Base-by-base conservation (phyloP, 805 yeast genomes). In the Candida berthetii region DNA sequence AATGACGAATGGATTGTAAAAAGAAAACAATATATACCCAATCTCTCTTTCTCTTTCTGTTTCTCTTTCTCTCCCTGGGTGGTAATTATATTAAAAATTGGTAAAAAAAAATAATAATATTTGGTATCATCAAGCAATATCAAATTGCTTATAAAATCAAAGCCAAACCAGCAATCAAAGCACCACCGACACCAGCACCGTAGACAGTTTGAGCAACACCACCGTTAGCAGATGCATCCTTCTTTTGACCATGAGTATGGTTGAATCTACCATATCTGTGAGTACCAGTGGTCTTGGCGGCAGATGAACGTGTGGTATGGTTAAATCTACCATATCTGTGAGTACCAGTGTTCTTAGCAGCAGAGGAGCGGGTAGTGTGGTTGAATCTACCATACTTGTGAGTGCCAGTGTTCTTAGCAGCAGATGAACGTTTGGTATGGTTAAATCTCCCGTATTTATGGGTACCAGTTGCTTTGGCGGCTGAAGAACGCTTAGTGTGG, bases 311-410 rank as follows among this genome's bases (percentile, higher is more conserved):
- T 46, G 59, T 48, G 42, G 73, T 66, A 58, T 72, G 67, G 65
- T 72, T 65, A 47, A 71, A 72, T 52, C 66, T 67, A 48, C 82
- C 83, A 52, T 66, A 68, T 47, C 58, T 71, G 68, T 76, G 82
- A 41, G 82, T 76, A 44, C 72, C 72, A 43, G 71, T 59, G 22
- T 61, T 17, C 48, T 52, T 53, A 13, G 69, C 47, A 17, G 59
- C 46, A 9, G 64, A 50, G 48, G 71, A 71, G 13, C 45, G 43
- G 50, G 56, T 54, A 43, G 74, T 70, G 59, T 71, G 66, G 66
- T 72, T 65, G 49, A 72, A 72, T 50, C 64, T 61, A 37, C 76
- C 77, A 49, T 66, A 68, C 48, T 59, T 71, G 68, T 76, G 82
- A 41, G 82, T 76, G 44, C 72, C 72, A 44, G 72, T 58, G 24